Percentiles rank a stretch among this genome's conserved stretches.
These are phyloP conservation scores for Tetrapisispora pingtungensis DNA, from an alignment of 805 yeast species.

Conservation along the genomic window DNA sequence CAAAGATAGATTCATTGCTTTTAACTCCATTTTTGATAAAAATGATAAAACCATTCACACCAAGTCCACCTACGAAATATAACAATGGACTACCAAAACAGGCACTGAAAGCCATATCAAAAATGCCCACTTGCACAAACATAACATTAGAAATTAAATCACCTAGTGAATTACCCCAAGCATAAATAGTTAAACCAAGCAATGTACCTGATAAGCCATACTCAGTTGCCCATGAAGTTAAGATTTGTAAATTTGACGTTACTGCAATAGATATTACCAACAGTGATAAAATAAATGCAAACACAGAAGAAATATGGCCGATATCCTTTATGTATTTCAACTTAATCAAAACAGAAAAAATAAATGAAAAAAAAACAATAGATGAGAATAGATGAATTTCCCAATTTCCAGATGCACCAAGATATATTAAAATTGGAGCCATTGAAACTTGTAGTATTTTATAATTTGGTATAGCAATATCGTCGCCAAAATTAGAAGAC, in stretches of 20 bases:
- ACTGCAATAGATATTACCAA: constrained; percentile 47
- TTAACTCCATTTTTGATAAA: constrained; percentile 9
- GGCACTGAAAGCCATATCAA: constrained; percentile 88
- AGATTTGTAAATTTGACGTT: constrained; percentile 42
- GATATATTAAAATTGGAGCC: constrained; percentile 4
- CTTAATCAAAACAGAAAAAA: not conserved
- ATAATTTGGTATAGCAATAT: constrained; percentile 2
- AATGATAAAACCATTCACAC: constrained; percentile 55
- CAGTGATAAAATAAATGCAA: constrained; percentile 61
- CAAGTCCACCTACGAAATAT: constrained; percentile 69
- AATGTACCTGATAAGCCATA: constrained; percentile 64
- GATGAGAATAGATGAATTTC: not conserved
- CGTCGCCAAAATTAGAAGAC: constrained; percentile 1
- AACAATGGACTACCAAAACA: constrained; percentile 90
- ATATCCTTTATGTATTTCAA: not conserved
- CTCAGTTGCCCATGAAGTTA: constrained; percentile 51
- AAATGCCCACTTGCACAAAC: constrained; percentile 70
- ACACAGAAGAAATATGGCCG: constrained; percentile 20
- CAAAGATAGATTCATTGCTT: not conserved
- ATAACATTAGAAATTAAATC: constrained; percentile 79
- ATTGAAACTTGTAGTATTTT: constrained; percentile 9
- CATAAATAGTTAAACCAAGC: constrained; percentile 79
- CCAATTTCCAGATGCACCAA: not conserved
- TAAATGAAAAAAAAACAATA: not conserved
- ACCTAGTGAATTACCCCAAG: constrained; percentile 87